A percentile compares a stretch with the other conserved stretches of the same genome.
Evolutionary conservation across 2,329 filamentous ascomycete genomes (phyloP).

Genomic region (Aspergillus carbonarius): DNA sequence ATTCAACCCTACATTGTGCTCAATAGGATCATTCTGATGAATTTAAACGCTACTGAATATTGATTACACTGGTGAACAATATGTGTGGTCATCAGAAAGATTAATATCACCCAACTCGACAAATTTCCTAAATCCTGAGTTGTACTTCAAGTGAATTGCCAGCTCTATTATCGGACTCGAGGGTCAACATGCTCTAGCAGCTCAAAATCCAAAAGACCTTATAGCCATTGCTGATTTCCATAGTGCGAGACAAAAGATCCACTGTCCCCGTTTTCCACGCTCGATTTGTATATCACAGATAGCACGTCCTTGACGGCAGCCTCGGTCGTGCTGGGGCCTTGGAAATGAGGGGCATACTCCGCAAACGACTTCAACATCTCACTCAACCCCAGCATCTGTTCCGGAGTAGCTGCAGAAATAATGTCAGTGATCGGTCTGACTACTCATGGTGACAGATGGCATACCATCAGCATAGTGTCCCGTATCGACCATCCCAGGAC

Average conservation of each 20-base stretch:
- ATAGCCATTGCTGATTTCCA: conserved; percentile 57
- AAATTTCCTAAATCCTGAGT: no score
- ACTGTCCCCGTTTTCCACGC: conserved; percentile 47
- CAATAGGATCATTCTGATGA: no score
- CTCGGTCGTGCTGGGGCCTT: conserved; percentile 35
- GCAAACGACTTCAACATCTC: conserved; percentile 32
- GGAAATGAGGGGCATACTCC: conserved; percentile 44
- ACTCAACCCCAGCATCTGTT: conserved; percentile 24
- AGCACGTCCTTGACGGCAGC: conserved; percentile 37
- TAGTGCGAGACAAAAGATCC: conserved; percentile 57
- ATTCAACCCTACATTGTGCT: no score
- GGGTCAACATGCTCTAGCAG: no score
- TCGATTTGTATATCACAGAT: conserved; percentile 37
- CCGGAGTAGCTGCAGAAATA: conserved; percentile 14
- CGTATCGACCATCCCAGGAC: conserved; percentile 53
- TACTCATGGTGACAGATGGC: conserved; percentile 3
- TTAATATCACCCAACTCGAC: no score
- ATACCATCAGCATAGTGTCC: conserved; percentile 31
- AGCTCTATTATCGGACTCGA: no score
- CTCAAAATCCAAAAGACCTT: conserved; percentile 5
- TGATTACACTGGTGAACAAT: no score
- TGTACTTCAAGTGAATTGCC: no score
- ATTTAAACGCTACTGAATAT: no score
- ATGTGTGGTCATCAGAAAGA: no score
- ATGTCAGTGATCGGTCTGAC: conserved; percentile 3